Base-by-base conservation (phyloP, 148 eudicot genomes). In the Selenicereus undatus region DNA sequence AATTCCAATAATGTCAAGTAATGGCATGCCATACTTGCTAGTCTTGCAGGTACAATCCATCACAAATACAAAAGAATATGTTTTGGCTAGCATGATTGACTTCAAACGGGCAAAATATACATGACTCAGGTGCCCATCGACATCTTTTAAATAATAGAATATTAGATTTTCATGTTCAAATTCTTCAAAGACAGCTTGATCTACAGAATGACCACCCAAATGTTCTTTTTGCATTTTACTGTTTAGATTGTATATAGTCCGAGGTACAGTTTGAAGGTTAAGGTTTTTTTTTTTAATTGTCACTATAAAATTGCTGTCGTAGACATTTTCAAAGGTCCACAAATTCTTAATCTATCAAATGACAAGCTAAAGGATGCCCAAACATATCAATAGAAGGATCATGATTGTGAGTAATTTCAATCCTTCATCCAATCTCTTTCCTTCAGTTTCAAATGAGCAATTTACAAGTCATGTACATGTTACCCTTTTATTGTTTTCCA, bases 21-120 rank as follows among this genome's bases (percentile, higher is more conserved):
- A 56, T 29, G 79, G 71, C 50, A 76, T 58, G 3, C 36, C 62
- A 35, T 76, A 76, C 52, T 24, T 80, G 60, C 56, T 80, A 21
- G 82, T 72, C 76, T 56, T 80, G 56, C 73, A 73, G 5, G 82
- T 80, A 60, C 82, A 80, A 72, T 80, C 70, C 76, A 80, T 73
- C 54, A 80, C 77, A 58, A 72, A 72, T 3, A 80, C 69, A 52
- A 10, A 6, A 45, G 45, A 42, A 42, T 42, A 45, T 45, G 50
- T 45, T 45, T 45, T 45, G 50, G 50, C 50, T 45, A 45, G 2
- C 50, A 45, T 45, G 50, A 45, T 45, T 45, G 50, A 45, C 50
- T 45, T 45, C 50, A 10, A 4, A 45, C 11, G 5, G 50, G 9
- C 50, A 51, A 79, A 79, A 50, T 51, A 79, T 17, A 79, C 48